Conservation (phyloP, 495 filamentous ascomycete species). For the Sphaerosporella brunnea region DNA sequence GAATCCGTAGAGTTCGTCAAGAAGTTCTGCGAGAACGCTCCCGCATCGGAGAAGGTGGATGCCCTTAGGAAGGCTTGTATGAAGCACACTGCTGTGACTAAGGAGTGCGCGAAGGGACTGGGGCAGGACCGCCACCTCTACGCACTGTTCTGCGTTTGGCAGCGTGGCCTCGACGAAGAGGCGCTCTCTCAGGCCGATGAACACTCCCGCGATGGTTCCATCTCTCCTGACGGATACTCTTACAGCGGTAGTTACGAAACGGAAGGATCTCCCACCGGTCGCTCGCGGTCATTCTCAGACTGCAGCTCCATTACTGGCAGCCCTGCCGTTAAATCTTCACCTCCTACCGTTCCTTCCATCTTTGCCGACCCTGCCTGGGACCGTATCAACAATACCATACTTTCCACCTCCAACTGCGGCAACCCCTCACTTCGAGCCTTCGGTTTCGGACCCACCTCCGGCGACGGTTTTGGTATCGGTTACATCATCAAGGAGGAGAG, state of each 20-base stretch:
- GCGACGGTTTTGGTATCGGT: conserved; percentile 90
- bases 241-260: conserved; percentile 10
- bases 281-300: conserved; percentile 26
- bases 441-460: conserved; percentile 86
- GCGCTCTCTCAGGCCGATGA: conserved; percentile 32
- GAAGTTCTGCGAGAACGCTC: conserved; percentile 87
- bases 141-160: conserved; percentile 89
- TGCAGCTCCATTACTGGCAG: conserved; percentile 20
- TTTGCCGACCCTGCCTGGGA: conserved; percentile 89
- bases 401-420: conserved; percentile 96
- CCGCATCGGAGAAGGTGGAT: conserved; percentile 63
- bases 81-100: conserved; percentile 62
- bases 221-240: conserved; percentile 31
- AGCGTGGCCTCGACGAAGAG: conserved; percentile 66
- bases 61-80: conserved; percentile 66
- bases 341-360: conserved; percentile 45
- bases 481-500: conserved; percentile 98
- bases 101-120: conserved; percentile 73
- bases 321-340: conserved; percentile 11
- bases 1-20: conserved; percentile 73
- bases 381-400: conserved; percentile 80
- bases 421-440: conserved; percentile 95
- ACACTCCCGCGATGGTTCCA: conserved; percentile 41
- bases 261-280: conserved; percentile 25
- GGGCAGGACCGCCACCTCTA: conserved; percentile 92